Evolutionary conservation across 305 asterid genomes (phyloP), one percentile per base, ranked within the genome.

Genomic region (Fraxinus platypoda): DNA sequence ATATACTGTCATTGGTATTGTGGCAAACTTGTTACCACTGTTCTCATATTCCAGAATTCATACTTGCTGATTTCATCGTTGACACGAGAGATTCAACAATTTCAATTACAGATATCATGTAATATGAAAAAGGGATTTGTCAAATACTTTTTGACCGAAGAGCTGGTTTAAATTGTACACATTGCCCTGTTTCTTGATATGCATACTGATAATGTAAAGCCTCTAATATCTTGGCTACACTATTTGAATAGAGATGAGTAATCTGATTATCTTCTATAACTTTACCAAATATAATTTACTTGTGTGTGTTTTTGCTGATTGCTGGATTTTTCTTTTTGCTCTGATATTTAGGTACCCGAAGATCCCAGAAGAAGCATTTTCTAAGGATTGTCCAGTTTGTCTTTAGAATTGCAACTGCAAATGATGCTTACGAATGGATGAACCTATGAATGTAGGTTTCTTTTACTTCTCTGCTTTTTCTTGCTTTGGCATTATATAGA

Each of bases 381-480:
- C 87, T 15, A 80, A 90, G 84, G 84, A 85, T 78, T 93, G 97
- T 75, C 95, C 97, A 72, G 92, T 92, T 86, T 93, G 97, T 88
- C 83, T 68, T 21, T 78, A 79, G 64, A 86, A 86, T 75, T 93
- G 97, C 89, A 93, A 93, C 68, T 93, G 97, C 90, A 84, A 87
- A 87, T 3, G 86, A 49, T 92, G 97, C 84, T 87, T 93, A 86
- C 90, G 94, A 75, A 78, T 92, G 89, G 95, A 91, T 78, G 81
- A 78, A 34, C 6, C 79, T 8, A 37, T 6, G 4, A 75, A 87
- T 21, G 97, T 92, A 80, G 13, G 91, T 83, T 86, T 75, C 79
- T 78, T 49, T 31, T n/a, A 38, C 21, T 30, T 76, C 28, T 23
- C 52, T 64, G 23, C 57, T 26, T 5, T 13, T 6, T 30, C 74